phyloP scores from a whole-genome alignment of 108 stramenopile genomes.

The Cyclotella sp. region DNA sequence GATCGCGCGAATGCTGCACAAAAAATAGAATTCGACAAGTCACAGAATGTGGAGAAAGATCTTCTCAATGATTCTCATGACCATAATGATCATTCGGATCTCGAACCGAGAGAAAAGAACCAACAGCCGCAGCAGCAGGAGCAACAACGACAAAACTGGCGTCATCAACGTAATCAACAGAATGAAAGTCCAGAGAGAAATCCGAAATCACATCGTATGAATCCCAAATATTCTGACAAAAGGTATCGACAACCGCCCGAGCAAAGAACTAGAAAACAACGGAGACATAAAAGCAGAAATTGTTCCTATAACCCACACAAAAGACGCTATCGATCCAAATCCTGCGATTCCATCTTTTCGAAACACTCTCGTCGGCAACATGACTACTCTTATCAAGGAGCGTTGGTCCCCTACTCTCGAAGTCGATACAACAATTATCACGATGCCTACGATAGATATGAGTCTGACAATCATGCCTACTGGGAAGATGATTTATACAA shows the following conservation, averaged over 20 bases:
- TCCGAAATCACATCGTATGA: no score
- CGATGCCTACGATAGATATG: background rate
- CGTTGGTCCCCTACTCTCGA: background rate
- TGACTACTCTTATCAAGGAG: background rate
- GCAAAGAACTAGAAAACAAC: background rate
- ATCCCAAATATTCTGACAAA: no score
- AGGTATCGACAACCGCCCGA: no score
- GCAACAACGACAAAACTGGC: no score
- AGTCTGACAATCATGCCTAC: background rate
- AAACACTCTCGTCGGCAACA: background rate
- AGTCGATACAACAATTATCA: constrained; percentile 5
- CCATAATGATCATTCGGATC: no score
- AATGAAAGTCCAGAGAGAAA: no score
- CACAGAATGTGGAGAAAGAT: no score
- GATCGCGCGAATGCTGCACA: background rate
- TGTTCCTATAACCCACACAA: background rate
- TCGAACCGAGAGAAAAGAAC: no score
- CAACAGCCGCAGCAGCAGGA: no score
- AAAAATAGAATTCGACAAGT: background rate
- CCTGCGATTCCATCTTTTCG: constrained; percentile 2
- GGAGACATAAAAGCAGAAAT: background rate
- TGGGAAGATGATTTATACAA: constrained; percentile 9
- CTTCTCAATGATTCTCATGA: no score
- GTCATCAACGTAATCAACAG: no score
- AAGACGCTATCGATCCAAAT: constrained; percentile 5